Base-by-base conservation (phyloP, 352 stramenopile species). In the Globisporangium nagaii region DNA sequence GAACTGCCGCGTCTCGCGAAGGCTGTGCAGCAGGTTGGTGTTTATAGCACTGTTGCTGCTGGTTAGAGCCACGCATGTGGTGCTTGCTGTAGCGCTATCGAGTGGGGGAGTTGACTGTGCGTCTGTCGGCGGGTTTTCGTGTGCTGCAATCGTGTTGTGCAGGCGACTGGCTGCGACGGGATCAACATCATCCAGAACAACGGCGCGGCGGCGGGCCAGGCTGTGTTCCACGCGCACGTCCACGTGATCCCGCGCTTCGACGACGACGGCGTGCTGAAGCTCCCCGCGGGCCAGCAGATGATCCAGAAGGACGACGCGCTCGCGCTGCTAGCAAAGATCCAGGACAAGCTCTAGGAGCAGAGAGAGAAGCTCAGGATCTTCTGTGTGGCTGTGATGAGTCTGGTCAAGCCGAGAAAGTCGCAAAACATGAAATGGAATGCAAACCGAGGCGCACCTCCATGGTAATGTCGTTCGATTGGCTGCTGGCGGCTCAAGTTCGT, bases 101-200 rank as follows among this genome's bases (percentile, higher is more conserved):
- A n/a, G n/a, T n/a, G n/a, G n/a, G n/a, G n/a, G n/a, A n/a, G n/a
- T n/a, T n/a, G n/a, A n/a, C n/a, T n/a, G n/a, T n/a, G n/a, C n/a
- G n/a, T n/a, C n/a, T n/a, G n/a, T n/a, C n/a, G n/a, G n/a, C n/a
- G n/a, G n/a, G n/a, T n/a, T n/a, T n/a, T n/a, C n/a, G n/a, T n/a
- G n/a, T n/a, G n/a, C n/a, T n/a, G 11, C 2, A 8, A 30, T n/a
- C 19, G 3, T 45, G 22, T 35, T 28, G 4, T n/a, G 10, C 35
- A 79, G 57, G 84, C 84, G 20, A 89, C 82, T 4, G 78, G 76
- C 8, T 70, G 68, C 24, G 69, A 81, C 24, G 81, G 84, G 31
- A 58, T 92, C 59, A 90, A 92, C 58, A 83, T 93, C 63, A 60
- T 93, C 27, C 80, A 93, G 70, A 92, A 93, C 73, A 93, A 93